Percentiles rank a stretch among this genome's conserved stretches.
These are phyloP conservation scores for Neurospora terricola DNA, from an alignment of 495 filamentous ascomycete genomes.

Conservation along the genomic window DNA sequence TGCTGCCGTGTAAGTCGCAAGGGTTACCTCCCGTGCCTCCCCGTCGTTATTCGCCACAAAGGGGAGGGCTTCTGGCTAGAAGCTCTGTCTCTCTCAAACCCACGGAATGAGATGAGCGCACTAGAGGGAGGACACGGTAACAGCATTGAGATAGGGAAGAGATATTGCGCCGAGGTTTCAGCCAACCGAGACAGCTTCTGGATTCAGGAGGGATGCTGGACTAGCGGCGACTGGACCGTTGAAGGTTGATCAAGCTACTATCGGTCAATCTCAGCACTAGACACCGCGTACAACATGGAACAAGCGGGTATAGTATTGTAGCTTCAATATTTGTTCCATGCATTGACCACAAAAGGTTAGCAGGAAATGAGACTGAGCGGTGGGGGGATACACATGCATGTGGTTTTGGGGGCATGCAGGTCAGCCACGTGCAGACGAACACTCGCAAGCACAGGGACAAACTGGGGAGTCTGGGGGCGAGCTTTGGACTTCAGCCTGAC, in stretches of 20 bases:
- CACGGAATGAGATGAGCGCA: background rate
- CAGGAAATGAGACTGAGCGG: background rate
- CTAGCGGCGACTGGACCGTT: background rate
- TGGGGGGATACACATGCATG: background rate
- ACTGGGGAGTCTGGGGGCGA: background rate
- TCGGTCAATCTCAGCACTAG: background rate
- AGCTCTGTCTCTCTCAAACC: background rate
- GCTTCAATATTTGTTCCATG: background rate
- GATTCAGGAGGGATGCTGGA: background rate
- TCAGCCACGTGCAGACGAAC: background rate
- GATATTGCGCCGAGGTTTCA: background rate
- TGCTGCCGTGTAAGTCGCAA: background rate
- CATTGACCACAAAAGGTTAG: background rate
- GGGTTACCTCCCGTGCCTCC: background rate
- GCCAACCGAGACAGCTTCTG: background rate
- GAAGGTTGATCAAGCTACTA: background rate
- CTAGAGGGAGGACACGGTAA: background rate
- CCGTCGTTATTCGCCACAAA: background rate
- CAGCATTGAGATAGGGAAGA: background rate
- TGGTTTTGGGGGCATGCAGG: background rate
- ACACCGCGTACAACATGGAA: background rate
- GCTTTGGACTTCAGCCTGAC: background rate
- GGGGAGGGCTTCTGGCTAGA: background rate
- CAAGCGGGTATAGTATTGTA: background rate
- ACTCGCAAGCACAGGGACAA: background rate